Base-by-base conservation (phyloP, 2,329 filamentous ascomycete species). In the Xylaria sp. region DNA sequence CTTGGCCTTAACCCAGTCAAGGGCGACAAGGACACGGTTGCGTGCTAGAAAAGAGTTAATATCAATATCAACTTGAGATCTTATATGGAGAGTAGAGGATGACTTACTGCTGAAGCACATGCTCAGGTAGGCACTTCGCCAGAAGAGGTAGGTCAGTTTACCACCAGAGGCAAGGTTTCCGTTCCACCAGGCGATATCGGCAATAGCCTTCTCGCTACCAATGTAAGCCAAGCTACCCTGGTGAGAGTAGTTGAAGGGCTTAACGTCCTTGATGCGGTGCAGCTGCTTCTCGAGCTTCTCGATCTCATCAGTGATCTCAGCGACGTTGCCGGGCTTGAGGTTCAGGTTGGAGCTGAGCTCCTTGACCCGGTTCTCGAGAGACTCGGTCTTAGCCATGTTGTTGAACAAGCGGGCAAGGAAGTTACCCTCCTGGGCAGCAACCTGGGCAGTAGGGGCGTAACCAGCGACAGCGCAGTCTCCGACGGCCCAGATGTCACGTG, bases 21-120 rank as follows among this genome's bases (percentile, higher is more conserved):
- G 81, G 66, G 91, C 79, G 69, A 99, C 94, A 55, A 99, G 84
- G 69, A 97, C 85, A 74, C 94, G 88, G 81, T 99, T 99, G 70
- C 94, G 91, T 63, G 91, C 91, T 95, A 55, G 49, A 56, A 54
- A 50, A n/a, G n/a, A 50, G 11, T 4, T 13, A 34, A 66, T 74
- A 60, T 71, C n/a, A n/a, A n/a, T n/a, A n/a, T n/a, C n/a, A n/a
- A 58, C 23, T 42, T 48, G 23, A 11, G 30, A 8, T 11, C 48
- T 13, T 35, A 44, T 11, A 6, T n/a, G n/a, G n/a, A 34, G 19
- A 16, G 42, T 54, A 53, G 18, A 39, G 61, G 67, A 87, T 84
- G 67, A 89, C 91, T 87, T 84, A 94, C 91, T 92, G 86, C 92
- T 97, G 77, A 99, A 99, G 85, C 93, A 97, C 94, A 99, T 99